A percentile compares a stretch with the other conserved stretches of the same genome.
phyloP scores from a whole-genome alignment of 768 basidiomycete species.

The Pleurotus salmoneostramineus region DNA sequence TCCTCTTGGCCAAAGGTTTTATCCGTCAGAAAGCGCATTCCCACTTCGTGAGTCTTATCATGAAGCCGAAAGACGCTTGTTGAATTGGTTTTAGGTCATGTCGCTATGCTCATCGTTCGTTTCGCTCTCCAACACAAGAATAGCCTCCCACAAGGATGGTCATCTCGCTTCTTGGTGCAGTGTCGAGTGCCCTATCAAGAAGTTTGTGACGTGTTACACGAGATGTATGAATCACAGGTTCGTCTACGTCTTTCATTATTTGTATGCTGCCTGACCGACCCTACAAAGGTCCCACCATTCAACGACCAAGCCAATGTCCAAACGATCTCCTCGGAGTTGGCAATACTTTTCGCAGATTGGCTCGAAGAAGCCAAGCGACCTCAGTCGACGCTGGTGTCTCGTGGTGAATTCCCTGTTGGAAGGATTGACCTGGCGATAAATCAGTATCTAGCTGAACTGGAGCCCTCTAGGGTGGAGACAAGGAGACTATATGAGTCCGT shows the following conservation, averaged over 20 bases:
- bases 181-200: constrained; percentile 79
- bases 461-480: constrained; percentile 58
- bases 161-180: constrained; percentile 70
- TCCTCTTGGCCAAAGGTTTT: constrained; percentile 80
- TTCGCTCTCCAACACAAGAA: constrained; percentile 63
- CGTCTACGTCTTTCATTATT: constrained; percentile 12
- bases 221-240: constrained; percentile 88
- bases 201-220: constrained; percentile 82
- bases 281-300: constrained; percentile 71
- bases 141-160: constrained; percentile 74
- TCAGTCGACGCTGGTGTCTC: constrained; percentile 55
- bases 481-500: constrained; percentile 63
- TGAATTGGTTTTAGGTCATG: constrained; percentile 51
- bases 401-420: constrained; percentile 73
- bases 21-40: constrained; percentile 88
- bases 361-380: constrained; percentile 71
- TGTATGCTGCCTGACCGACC: constrained; percentile 2
- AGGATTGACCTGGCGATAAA: constrained; percentile 71
- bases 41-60: constrained; percentile 65
- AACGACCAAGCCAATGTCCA: constrained; percentile 78
- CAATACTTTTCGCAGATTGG: constrained; percentile 79
- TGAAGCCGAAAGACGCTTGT: background rate
- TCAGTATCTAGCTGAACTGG: constrained; percentile 70
- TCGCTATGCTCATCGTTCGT: constrained; percentile 71
- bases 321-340: constrained; percentile 77